A percentile compares a stretch with the other conserved stretches of the same genome.
These are phyloP conservation scores for Phytophthora fragariaefolia DNA, from an alignment of 352 stramenopile species.

Conservation along the genomic window DNA sequence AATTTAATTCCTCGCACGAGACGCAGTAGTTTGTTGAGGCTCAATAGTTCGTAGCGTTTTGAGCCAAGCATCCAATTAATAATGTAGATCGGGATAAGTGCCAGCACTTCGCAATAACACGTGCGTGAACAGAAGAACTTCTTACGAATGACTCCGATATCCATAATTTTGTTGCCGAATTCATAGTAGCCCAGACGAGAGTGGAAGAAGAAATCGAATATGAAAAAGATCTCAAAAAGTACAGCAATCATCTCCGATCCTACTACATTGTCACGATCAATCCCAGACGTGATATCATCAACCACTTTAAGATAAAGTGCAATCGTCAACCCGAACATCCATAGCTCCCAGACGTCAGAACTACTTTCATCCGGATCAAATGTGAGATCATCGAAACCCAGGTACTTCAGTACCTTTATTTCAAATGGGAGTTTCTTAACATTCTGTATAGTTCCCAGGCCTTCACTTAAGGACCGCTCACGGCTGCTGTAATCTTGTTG, in stretches of 20 bases:
- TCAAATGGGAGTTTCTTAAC: conserved; percentile 34
- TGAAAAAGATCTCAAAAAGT: conserved; percentile 53
- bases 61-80: conserved; percentile 51
- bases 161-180: conserved; percentile 78
- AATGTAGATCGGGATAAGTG: conserved; percentile 51
- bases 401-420: conserved; percentile 32
- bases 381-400: conserved; percentile 42
- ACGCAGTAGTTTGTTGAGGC: conserved; percentile 63
- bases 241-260: conserved; percentile 36
- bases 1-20: conserved; percentile 30
- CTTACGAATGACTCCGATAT: conserved; percentile 43
- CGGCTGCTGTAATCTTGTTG: conserved; percentile 32
- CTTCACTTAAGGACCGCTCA: conserved; percentile 8
- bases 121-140: conserved; percentile 46
- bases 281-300: conserved; percentile 38
- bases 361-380: conserved; percentile 53
- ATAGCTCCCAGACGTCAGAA: conserved; percentile 38
- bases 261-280: conserved; percentile 10
- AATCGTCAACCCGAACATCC: conserved; percentile 37
- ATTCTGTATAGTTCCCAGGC: not conserved
- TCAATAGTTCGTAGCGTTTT: conserved; percentile 43
- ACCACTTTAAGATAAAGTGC: conserved; percentile 49
- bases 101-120: conserved; percentile 44
- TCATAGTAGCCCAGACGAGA: conserved; percentile 63
- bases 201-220: conserved; percentile 54